Base-by-base conservation (phyloP, 768 basidiomycete species). In the Russula vinacea region DNA sequence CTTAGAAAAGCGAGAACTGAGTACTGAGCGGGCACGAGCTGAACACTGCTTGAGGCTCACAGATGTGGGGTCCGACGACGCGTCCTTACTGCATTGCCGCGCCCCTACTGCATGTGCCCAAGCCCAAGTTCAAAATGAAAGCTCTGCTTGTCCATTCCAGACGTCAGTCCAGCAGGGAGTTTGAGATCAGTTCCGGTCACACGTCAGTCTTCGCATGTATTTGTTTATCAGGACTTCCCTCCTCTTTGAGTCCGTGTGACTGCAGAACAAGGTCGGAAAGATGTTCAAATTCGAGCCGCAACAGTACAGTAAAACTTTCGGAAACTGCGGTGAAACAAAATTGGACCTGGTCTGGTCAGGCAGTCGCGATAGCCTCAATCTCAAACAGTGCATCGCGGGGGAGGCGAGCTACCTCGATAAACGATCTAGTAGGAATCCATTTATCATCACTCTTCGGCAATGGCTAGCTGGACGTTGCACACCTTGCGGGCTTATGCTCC, bases 361-460 rank as follows among this genome's bases (percentile, higher is more conserved):
- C 37, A n/a, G 62, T 55, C n/a, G 87, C 92, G 74, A 94, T 89
- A 65, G 84, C 87, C 76, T 98, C 96, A 60, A 98, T 84, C 81
- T 98, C 96, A 56, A 97, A 86, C 40, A 95, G 79, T 10, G 92
- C 95, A 71, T 94, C 91, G 74, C 88, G 92, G 11, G 96, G 96
- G 58, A 98, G 81, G 51, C 92, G 81, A 39, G 88, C 79, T 37
- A 94, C 92, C 78, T 98, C 93, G 58, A 99, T 92, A 37, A 90
- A 86, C 35, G 94, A 94, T 50, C 64, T 66, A 29, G 24, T 19
- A 22, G 24, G 13, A 19, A 2, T 2, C 2, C 7, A 10, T 50
- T 61, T 14, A 51, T 5, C 16, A 44, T 29, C 16, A 32, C 32
- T 22, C 14, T 29, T 45, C 26, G 52, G 14, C 19, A 26, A 42